Base-by-base conservation (phyloP, 768 basidiomycete species). In the Auriscalpium microsporum region DNA sequence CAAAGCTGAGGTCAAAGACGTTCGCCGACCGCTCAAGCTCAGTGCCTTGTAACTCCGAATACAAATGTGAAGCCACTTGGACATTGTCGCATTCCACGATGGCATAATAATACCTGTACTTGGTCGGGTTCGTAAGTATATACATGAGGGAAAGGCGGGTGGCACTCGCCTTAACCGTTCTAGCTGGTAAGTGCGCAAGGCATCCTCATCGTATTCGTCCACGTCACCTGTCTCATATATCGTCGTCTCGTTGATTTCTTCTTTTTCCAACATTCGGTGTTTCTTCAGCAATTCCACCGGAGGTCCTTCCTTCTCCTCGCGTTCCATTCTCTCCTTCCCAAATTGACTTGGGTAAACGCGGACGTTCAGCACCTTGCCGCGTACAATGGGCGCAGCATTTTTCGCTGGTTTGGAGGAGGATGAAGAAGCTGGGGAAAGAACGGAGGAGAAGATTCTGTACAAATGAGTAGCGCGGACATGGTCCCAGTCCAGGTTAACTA, bases 401-500 rank as follows among this genome's bases (percentile, higher is more conserved):
- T 58, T 13, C 6, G 47, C 52, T 40, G 63, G 56, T 45, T 62
- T 64, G 10, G 58, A 59, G 16, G 75, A 65, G 13, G 82, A 73
- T 6, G 81, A 63, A 3, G 49, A 78, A 10, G 77, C 71, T 13
- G 80, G 69, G 7, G 88, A 86, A 6, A 95, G 77, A 44, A 94
- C 79, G 2, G 94, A 97, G 16, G 90, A 82, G 71, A 90, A 91
- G 37, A 97, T 90, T 71, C 90, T 92, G 80, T 84, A 96, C 11
- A 99, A 74, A 67, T 98, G 94, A 17, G 73, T 73, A 0, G 95
- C 92, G 54, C 87, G 86, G 50, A 98, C 83, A 70, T 97, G 81
- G 68, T 98, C 96, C 96, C 96, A 99, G 71, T 99, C 96, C 51
- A 98, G 80, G 68, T 98, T 97, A 60, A 98, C 95, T 46, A 87